Evolutionary conservation across 1,284 basidiomycete genomes (phyloP), one percentile per base, ranked within the genome.

Genomic region (Marasmius oreades): DNA sequence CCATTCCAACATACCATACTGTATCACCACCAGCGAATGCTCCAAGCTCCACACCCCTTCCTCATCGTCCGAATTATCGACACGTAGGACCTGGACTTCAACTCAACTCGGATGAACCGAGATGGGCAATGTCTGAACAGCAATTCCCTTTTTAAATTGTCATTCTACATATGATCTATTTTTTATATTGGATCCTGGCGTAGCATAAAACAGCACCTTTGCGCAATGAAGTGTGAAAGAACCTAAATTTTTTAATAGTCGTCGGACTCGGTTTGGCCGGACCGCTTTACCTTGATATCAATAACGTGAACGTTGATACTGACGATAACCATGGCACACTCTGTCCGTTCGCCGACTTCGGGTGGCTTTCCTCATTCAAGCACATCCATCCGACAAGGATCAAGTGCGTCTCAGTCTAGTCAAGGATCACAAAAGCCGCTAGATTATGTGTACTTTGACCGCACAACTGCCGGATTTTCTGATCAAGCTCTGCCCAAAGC

Each of bases 391-490:
- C 14, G 22, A 46, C 26, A 46, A 16, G 23, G 45, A 14, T 16
- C 39, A 20, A 42, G 20, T 16, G 16, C 39, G 39, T 47, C 23
- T 11, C 28, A 28, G 7, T 24, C 18, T 23, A 18, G 23, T n/a
- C 52, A 54, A 28, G 26, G 44, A 12, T 46, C 55, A 22, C 53
- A 11, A 43, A 75, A 71, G 63, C 66, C 67, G 23, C 61, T 67
- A 70, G 81, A 84, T 61, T 93, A 93, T 75, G 92, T 96, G 47
- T 93, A 91, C 72, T 97, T 95, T 71, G 86, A 91, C 66, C 81
- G 92, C 55, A 86, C 78, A 58, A 82, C 86, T 12, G 70, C 74
- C 46, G 80, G 80, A 51, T 90, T 95, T 68, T 86, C 86, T 23
- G 86, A 90, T 57, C 82, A 86, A 55, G 87, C 89, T 31, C 70